A percentile compares a stretch with the other conserved stretches of the same genome.
Evolutionary conservation across 352 stramenopile species (phyloP).

Genomic region (Globisporangium irregulare): DNA sequence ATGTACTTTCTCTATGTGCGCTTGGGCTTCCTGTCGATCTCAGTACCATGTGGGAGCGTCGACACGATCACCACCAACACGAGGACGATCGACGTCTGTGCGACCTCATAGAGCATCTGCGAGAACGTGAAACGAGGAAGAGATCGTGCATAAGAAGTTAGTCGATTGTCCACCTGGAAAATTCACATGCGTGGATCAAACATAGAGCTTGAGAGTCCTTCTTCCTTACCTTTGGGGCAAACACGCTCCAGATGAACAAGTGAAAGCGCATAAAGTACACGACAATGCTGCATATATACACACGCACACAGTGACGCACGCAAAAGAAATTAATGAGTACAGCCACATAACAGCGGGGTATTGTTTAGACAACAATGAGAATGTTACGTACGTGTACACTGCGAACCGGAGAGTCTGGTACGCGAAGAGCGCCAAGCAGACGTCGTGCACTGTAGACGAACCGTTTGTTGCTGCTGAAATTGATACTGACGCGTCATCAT

Average conservation of each 20-base stretch:
- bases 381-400: conserved; percentile 54
- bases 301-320: not conserved
- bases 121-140: not conserved
- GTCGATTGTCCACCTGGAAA: not conserved
- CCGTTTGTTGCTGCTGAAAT: conserved; percentile 1
- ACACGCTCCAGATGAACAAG: conserved; percentile 91
- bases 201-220: too few relatives aligned
- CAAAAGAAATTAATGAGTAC: not conserved
- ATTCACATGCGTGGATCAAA: too few relatives aligned
- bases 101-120: conserved; percentile 80
- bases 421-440: conserved; percentile 35
- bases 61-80: conserved; percentile 20
- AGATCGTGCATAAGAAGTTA: not conserved
- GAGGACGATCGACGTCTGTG: conserved; percentile 39
- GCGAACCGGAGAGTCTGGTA: conserved; percentile 63
- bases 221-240: conserved; percentile 75
- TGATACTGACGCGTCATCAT: not conserved
- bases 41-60: not conserved
- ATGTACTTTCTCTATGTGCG: not conserved
- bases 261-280: conserved; percentile 89
- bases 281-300: conserved; percentile 46
- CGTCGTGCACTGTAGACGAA: conserved; percentile 11
- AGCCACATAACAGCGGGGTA: not conserved
- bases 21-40: not conserved
- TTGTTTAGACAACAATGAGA: not conserved